Percentiles rank a stretch among this genome's conserved stretches.
Evolutionary conservation across 2,329 filamentous ascomycete species (phyloP).

Genomic region (Akanthomyces dipterigenus): DNA sequence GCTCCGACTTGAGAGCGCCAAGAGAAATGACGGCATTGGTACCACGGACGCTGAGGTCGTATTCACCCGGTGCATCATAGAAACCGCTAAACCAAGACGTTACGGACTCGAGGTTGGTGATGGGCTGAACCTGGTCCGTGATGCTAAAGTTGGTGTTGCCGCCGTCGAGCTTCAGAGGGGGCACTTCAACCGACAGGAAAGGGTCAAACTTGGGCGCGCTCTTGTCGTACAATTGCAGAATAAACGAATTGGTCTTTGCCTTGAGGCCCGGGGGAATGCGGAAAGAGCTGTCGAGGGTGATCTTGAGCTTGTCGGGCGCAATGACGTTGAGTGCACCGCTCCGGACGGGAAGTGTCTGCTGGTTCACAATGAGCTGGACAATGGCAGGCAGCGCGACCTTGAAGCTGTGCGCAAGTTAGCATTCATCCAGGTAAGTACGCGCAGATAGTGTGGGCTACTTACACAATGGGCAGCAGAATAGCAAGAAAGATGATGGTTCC

Average conservation of each 20-base stretch:
- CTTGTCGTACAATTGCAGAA: conserved; percentile 35
- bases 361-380: conserved; percentile 36
- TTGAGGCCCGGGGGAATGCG: conserved; percentile 27
- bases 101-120: conserved; percentile 34
- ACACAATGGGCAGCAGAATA: conserved; percentile 13
- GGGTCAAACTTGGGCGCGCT: conserved; percentile 24
- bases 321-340: conserved; percentile 29
- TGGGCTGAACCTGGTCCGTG: conserved; percentile 26
- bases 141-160: conserved; percentile 31
- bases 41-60: conserved; percentile 32
- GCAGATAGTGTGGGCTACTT: not conserved
- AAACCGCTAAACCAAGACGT: conserved; percentile 32
- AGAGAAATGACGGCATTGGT: conserved; percentile 29
- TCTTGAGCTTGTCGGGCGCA: conserved; percentile 25
- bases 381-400: conserved; percentile 39
- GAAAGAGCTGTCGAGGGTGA: conserved; percentile 31
- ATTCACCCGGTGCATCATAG: conserved; percentile 28
- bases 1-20: conserved; percentile 30
- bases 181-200: conserved; percentile 21
- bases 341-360: conserved; percentile 32
- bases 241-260: conserved; percentile 30
- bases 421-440: not conserved
- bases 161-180: conserved; percentile 26
- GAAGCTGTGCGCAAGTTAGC: conserved; percentile 28
- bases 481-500: conserved; percentile 21